Base-by-base conservation (phyloP, 2,329 filamentous ascomycete genomes). In the Colletotrichum salicis region DNA sequence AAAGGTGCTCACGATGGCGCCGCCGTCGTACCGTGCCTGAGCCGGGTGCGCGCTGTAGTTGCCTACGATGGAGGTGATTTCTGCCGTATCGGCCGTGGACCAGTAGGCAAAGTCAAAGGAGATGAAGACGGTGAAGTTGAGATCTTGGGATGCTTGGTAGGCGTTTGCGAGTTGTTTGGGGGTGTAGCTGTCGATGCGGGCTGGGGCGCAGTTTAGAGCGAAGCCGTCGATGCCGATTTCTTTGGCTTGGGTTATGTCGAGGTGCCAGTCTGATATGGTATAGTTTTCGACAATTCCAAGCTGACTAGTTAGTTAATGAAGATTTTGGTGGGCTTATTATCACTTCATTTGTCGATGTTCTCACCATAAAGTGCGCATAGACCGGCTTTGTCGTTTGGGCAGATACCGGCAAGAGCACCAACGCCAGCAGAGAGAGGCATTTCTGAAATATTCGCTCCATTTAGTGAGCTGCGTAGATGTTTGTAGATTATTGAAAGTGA, bases 101-200 rank as follows among this genome's bases (percentile, higher is more conserved):
- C 75, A 76, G 67, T 76, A 76, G 8, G 74, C 74, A 57, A 76
- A 76, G 66, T 76, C 75, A 37, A 75, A 76, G 1, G 75, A 76
- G 65, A 76, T 74, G 65, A 76, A 76, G 58, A 76, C 70, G 33
- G 72, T 74, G 58, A 75, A 76, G 48, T 67, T 70, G 12, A 74
- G 41, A 37, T 75, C 70, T 19, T 59, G 37, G 4, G 72, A 75
- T 22, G 75, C 73, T n/a, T 22, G 41, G 41, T 48, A 48, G 19
- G 41, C 41, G 41, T 48, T 48, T 48, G 41, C 41, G 19, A 48
- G 41, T 3, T 48, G 41, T 48, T 48, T 48, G 15, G 41, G 41
- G 41, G 41, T 48, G 41, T 48, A 48, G 41, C 8, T 48, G 7
- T 48, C 41, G 19, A 48, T 22, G 41, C 41, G 41, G 41, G 41